A percentile compares a stretch with the other conserved stretches of the same genome.
These are phyloP conservation scores for Suillus variegatus DNA, from an alignment of 768 basidiomycete species.

Conservation along the genomic window DNA sequence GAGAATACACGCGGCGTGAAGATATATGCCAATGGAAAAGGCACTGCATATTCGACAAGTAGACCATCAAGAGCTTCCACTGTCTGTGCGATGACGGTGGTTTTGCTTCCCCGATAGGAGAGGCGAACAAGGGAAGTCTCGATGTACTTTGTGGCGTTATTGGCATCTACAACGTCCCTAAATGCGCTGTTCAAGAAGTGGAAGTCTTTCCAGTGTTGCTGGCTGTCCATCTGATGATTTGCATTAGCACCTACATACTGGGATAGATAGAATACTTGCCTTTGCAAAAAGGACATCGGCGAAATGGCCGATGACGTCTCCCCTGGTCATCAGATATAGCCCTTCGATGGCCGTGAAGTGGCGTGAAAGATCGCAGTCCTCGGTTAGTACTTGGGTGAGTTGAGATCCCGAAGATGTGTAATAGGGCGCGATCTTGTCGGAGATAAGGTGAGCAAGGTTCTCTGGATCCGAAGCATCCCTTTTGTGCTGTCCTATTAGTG, in stretches of 20 bases:
- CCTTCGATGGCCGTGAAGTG: constrained; percentile 69
- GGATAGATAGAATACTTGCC: constrained; percentile 38
- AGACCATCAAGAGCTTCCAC: constrained; percentile 69
- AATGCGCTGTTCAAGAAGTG: constrained; percentile 84
- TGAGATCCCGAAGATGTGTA: constrained; percentile 53
- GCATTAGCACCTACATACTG: background rate
- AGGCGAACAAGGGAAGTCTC: constrained; percentile 71
- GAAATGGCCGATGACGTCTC: constrained; percentile 78
- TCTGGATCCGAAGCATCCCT: constrained; percentile 54
- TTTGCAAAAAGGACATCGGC: constrained; percentile 73
- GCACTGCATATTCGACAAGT: constrained; percentile 74
- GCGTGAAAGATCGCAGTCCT: constrained; percentile 64
- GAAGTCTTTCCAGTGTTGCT: constrained; percentile 75
- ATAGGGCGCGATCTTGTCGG: constrained; percentile 59
- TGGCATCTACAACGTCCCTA: constrained; percentile 60
- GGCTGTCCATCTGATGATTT: constrained; percentile 64
- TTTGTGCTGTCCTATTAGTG: constrained; percentile 36
- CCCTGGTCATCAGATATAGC: constrained; percentile 72
- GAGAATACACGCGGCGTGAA: constrained; percentile 59
- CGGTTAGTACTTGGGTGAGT: constrained; percentile 58
- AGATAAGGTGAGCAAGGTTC: constrained; percentile 59
- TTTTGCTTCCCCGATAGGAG: constrained; percentile 58
- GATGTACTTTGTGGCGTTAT: constrained; percentile 51
- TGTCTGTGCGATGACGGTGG: constrained; percentile 48
- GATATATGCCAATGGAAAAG: constrained; percentile 81